Evolutionary conservation across 2,329 filamentous ascomycete genomes (phyloP).

Genomic region (Graphilbum fragrans): DNA sequence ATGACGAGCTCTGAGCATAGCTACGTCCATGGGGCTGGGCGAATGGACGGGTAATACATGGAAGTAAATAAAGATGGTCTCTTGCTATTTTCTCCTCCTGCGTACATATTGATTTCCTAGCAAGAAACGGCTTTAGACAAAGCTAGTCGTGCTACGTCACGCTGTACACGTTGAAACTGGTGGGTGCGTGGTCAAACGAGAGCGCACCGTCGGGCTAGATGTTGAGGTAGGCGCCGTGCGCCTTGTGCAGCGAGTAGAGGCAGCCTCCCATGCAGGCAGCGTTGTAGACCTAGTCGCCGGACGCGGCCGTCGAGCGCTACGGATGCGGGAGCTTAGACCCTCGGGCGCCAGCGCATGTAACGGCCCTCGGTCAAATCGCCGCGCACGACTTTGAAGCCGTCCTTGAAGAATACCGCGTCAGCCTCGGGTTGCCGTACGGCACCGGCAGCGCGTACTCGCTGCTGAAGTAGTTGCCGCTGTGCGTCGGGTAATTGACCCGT

Average conservation of each 20-base stretch:
- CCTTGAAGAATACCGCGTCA: slow-evolving; percentile 29
- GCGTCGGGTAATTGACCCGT: slow-evolving; percentile 24
- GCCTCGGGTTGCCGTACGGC: slow-evolving; percentile 30
- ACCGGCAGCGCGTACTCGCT: slow-evolving; percentile 17
- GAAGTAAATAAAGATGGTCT: no score
- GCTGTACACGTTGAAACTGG: slow-evolving; percentile 12
- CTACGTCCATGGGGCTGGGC: no score
- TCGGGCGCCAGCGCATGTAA: slow-evolving; percentile 27
- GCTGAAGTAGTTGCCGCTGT: slow-evolving; percentile 19
- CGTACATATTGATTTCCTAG: no score
- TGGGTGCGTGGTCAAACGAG: slow-evolving; percentile 8
- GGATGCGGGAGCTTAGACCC: slow-evolving; percentile 16
- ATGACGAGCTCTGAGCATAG: no score
- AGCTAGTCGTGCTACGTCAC: slow-evolving; percentile 15
- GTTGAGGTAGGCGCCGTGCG: slow-evolving; percentile 14
- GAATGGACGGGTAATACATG: no score
- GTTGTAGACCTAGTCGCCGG: slow-evolving; percentile 13
- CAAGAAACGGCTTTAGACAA: no score
- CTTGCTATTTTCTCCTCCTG: no score
- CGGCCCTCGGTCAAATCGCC: slow-evolving; percentile 42
- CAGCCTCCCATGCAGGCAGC: slow-evolving; percentile 13
- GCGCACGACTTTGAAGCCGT: slow-evolving; percentile 39
- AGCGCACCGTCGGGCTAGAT: slow-evolving; percentile 10
- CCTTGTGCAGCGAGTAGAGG: slow-evolving; percentile 14
- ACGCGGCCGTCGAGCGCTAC: slow-evolving; percentile 11